These are phyloP conservation scores for Chaetomium cochliodes DNA, from an alignment of 495 filamentous ascomycete genomes.

Conservation along the genomic window DNA sequence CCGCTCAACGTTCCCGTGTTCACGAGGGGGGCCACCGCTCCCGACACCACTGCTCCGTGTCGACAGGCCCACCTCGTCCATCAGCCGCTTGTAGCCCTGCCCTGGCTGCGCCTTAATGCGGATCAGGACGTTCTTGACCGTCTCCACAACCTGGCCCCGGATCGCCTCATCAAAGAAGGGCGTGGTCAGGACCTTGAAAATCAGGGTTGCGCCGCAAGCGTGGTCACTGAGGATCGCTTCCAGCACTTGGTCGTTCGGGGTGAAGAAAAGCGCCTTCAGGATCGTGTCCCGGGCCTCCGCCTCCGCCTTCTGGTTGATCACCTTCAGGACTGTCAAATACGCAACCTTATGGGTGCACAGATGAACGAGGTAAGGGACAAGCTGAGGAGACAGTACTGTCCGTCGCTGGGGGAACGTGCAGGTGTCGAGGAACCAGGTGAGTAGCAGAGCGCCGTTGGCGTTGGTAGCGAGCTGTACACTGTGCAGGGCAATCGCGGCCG, in stretches of 20 bases:
- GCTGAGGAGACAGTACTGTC: slow-evolving; percentile 85
- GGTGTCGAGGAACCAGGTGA: slow-evolving; percentile 98
- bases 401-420: slow-evolving; percentile 93
- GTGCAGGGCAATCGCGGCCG: slow-evolving; percentile 90
- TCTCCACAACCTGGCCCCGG: slow-evolving; percentile 82
- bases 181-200: slow-evolving; percentile 97
- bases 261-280: slow-evolving; percentile 92
- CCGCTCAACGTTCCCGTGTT: slow-evolving; percentile 51
- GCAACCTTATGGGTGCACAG: slow-evolving; percentile 98
- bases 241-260: slow-evolving; percentile 77
- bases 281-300: slow-evolving; percentile 90
- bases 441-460: slow-evolving; percentile 86
- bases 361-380: slow-evolving; percentile 94
- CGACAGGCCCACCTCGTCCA: slow-evolving; percentile 93
- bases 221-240: slow-evolving; percentile 91
- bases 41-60: slow-evolving; percentile 45
- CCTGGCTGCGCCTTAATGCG: slow-evolving; percentile 88
- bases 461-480: slow-evolving; percentile 96
- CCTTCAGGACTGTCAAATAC: slow-evolving; percentile 94
- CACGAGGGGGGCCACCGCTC: slow-evolving; percentile 41
- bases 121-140: slow-evolving; percentile 82
- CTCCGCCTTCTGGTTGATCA: slow-evolving; percentile 97
- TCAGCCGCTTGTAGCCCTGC: slow-evolving; percentile 96
- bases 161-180: slow-evolving; percentile 96
- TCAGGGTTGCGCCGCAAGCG: slow-evolving; percentile 87